Conservation (phyloP, 805 yeast genomes). For the Cyberlindnera nakhonratchasimensis region DNA sequence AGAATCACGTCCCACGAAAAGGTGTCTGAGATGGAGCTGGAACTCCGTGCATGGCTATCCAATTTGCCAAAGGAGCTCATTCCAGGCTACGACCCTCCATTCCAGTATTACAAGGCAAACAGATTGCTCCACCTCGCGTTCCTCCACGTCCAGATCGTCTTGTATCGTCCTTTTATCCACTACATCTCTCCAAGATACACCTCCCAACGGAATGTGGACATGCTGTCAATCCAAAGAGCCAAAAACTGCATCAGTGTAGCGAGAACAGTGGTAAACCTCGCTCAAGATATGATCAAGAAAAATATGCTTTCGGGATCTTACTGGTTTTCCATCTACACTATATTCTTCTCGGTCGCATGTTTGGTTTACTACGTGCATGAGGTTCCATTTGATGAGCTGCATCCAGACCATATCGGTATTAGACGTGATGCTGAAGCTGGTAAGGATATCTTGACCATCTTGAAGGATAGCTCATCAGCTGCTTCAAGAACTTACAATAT, state of each 20-base stretch:
- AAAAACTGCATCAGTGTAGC: constrained; percentile 83
- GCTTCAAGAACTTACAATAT: constrained; percentile 79
- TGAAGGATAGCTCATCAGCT: constrained; percentile 73
- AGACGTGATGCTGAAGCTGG: constrained; percentile 80
- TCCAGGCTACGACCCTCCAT: constrained; percentile 69
- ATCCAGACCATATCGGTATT: constrained; percentile 53
- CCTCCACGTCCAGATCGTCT: constrained; percentile 71
- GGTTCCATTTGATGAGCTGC: constrained; percentile 41
- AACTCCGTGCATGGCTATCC: constrained; percentile 69
- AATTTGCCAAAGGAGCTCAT: constrained; percentile 65
- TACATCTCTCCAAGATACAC: constrained; percentile 59
- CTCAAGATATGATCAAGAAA: constrained; percentile 74
- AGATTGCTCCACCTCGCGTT: constrained; percentile 68
- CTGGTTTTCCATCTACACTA: constrained; percentile 88
- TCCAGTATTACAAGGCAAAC: constrained; percentile 63
- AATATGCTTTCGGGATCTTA: constrained; percentile 77
- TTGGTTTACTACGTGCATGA: constrained; percentile 75
- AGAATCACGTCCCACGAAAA: constrained; percentile 29
- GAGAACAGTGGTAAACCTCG: constrained; percentile 72
- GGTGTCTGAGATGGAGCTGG: constrained; percentile 63
- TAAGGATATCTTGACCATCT: constrained; percentile 61
- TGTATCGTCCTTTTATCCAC: constrained; percentile 87
- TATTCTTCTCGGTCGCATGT: constrained; percentile 86
- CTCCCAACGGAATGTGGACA: constrained; percentile 39
- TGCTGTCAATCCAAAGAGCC: constrained; percentile 68